Conservation (phyloP, 2,329 filamentous ascomycete genomes). For the Colletotrichum sidae region DNA sequence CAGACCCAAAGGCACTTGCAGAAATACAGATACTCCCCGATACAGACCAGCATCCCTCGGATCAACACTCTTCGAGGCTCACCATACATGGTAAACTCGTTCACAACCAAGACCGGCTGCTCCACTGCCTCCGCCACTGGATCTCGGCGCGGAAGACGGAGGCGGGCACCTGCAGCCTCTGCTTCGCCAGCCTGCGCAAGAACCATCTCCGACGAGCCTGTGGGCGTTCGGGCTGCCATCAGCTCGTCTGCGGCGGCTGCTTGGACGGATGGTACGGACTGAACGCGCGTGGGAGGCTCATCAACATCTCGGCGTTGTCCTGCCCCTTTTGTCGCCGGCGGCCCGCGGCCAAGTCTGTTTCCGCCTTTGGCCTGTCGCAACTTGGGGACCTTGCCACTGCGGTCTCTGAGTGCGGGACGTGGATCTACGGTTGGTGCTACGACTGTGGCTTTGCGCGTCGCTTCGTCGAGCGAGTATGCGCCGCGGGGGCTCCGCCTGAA, state of each 20-base stretch:
- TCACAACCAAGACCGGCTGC: conserved; percentile 52
- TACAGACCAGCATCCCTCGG: too few species aligned
- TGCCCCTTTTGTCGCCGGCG: conserved; percentile 63
- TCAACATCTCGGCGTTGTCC: conserved; percentile 60
- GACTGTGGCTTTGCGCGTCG: conserved; percentile 55
- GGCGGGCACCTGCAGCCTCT: conserved; percentile 56
- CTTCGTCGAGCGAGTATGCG: conserved; percentile 57
- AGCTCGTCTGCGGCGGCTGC: conserved; percentile 57
- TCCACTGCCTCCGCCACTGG: conserved; percentile 49
- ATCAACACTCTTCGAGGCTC: conserved; percentile 37
- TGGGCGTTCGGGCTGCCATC: conserved; percentile 56
- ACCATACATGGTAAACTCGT: conserved; percentile 54
- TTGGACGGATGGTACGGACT: conserved; percentile 58
- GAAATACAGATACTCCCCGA: conserved; percentile 50
- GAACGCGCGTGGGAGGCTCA: conserved; percentile 54
- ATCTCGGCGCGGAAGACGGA: conserved; percentile 52
- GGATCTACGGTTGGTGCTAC: conserved; percentile 62
- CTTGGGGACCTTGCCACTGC: conserved; percentile 53
- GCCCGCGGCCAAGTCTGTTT: conserved; percentile 51
- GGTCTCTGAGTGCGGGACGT: conserved; percentile 52
- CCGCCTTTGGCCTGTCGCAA: conserved; percentile 50
- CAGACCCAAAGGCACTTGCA: conserved; percentile 48
- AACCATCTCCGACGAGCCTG: conserved; percentile 54
- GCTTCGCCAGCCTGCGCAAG: conserved; percentile 54
- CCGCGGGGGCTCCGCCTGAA: conserved; percentile 51